Evolutionary conservation across 1,284 basidiomycete genomes (phyloP).

Genomic region (Vanrija sp.): DNA sequence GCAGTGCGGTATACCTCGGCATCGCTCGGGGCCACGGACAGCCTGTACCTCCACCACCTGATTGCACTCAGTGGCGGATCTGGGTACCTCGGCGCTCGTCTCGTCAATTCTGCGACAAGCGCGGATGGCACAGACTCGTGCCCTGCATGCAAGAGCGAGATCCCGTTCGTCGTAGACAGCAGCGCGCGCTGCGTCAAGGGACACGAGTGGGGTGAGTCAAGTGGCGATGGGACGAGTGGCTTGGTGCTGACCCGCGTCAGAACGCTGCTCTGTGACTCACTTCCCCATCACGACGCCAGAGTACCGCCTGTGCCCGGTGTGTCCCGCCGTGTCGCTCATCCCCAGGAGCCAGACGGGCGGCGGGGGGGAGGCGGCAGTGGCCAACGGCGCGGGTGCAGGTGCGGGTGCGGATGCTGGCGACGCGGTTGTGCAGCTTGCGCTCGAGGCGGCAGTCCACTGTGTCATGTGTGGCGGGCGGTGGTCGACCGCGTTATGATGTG

Average conservation of each 20-base stretch:
- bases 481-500: slow-evolving; percentile 25
- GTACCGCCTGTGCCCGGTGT: slow-evolving; percentile 39
- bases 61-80: not conserved
- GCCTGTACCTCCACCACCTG: slow-evolving; percentile 6
- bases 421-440: slow-evolving; percentile 21
- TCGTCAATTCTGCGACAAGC: too few species aligned
- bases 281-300: slow-evolving; percentile 33
- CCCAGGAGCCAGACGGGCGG: slow-evolving; percentile 7
- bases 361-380: not conserved
- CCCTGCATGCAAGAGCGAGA: slow-evolving; percentile 11
- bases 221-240: not conserved
- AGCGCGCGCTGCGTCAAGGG: slow-evolving; percentile 22
- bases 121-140: slow-evolving; percentile 1
- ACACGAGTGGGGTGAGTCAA: slow-evolving; percentile 40
- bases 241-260: slow-evolving; percentile 4
- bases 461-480: slow-evolving; percentile 41
- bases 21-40: slow-evolving; percentile 2
- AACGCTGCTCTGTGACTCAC: slow-evolving; percentile 36
- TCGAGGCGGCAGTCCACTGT: slow-evolving; percentile 32
- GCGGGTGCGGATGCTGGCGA: not conserved
- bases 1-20: not conserved
- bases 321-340: slow-evolving; percentile 36
- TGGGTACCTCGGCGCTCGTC: not conserved
- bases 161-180: not conserved
- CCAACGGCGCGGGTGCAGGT: too few species aligned